phyloP scores from a whole-genome alignment of 257 asterid species.

The Solanum ossicruentum region DNA sequence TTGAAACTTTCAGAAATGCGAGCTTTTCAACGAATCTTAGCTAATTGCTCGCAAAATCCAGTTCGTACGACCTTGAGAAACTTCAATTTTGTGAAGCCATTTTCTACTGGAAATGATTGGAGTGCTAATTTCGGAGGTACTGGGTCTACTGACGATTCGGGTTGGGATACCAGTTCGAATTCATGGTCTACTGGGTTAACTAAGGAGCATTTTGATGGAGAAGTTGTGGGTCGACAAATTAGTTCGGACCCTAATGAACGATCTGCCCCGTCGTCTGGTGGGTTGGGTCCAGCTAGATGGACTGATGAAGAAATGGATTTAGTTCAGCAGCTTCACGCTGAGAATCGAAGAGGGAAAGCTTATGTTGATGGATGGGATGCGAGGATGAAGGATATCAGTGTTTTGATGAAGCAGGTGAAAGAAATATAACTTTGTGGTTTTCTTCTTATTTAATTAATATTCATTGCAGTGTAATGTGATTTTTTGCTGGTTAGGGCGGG shows the following conservation, averaged over 20 bases:
- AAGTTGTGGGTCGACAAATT: constrained; percentile 52
- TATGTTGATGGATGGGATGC: constrained; percentile 51
- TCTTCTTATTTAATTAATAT: not conserved
- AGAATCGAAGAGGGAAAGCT: constrained; percentile 21
- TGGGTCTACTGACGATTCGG: constrained; percentile 22
- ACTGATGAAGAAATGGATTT: constrained; percentile 31
- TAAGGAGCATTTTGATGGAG: constrained; percentile 82
- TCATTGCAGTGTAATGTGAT: not conserved
- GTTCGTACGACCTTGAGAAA: constrained; percentile 1
- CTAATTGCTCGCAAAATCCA: constrained; percentile 19
- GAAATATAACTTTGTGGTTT: not conserved
- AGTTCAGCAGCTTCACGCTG: constrained; percentile 29
- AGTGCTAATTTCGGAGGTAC: constrained; percentile 32
- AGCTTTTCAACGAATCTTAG: constrained; percentile 32
- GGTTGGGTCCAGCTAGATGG: constrained; percentile 22
- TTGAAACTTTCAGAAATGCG: not conserved
- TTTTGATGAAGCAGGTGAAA: constrained; percentile 57
- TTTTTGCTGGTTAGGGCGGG: not conserved
- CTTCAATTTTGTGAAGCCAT: constrained; percentile 13
- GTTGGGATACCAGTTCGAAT: constrained; percentile 53
- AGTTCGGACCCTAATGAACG: constrained; percentile 1
- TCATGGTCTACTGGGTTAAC: constrained; percentile 92
- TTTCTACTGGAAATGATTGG: constrained; percentile 46
- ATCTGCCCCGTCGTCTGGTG: constrained; percentile 1
- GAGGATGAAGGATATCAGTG: constrained; percentile 35